phyloP scores from a whole-genome alignment of 2,329 filamentous ascomycete genomes.

The Talaromyces sp. region DNA sequence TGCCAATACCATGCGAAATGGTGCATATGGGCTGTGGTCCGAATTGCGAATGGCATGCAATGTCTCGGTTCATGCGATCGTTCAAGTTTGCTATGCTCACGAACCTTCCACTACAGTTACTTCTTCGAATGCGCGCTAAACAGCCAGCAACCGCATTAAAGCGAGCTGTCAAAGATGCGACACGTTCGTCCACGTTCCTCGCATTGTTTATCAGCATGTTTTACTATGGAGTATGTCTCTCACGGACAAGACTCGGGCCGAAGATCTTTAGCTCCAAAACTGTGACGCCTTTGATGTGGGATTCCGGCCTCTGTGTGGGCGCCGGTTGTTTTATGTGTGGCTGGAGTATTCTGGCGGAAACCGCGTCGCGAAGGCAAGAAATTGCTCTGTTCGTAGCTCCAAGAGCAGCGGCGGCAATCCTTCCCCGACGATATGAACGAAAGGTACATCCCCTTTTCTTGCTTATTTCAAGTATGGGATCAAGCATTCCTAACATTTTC shows the following conservation, averaged over 20 bases:
- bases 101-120: conserved; percentile 70
- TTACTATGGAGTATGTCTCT: conserved; percentile 80
- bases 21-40: conserved; percentile 76
- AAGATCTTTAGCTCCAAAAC: conserved; percentile 57
- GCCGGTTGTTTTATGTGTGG: conserved; percentile 72
- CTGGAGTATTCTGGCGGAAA: conserved; percentile 76
- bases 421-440: conserved; percentile 66
- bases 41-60: conserved; percentile 68
- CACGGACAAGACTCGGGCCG: conserved; percentile 70
- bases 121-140: conserved; percentile 54
- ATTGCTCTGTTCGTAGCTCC: conserved; percentile 78
- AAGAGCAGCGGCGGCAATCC: conserved; percentile 67
- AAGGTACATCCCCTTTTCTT: conserved; percentile 26
- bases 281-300: conserved; percentile 55
- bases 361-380: conserved; percentile 62
- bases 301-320: conserved; percentile 63
- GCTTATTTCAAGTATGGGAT: not conserved
- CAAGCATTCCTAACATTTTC: conserved; percentile 17
- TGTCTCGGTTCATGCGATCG: conserved; percentile 63
- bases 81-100: conserved; percentile 73
- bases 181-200: conserved; percentile 72
- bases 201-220: conserved; percentile 74
- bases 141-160: conserved; percentile 47
- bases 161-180: conserved; percentile 56
- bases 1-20: conserved; percentile 77